Evolutionary conservation across 345 rosid species (phyloP), one percentile per base, ranked within the genome.

Genomic region (Lepidium didymum): DNA sequence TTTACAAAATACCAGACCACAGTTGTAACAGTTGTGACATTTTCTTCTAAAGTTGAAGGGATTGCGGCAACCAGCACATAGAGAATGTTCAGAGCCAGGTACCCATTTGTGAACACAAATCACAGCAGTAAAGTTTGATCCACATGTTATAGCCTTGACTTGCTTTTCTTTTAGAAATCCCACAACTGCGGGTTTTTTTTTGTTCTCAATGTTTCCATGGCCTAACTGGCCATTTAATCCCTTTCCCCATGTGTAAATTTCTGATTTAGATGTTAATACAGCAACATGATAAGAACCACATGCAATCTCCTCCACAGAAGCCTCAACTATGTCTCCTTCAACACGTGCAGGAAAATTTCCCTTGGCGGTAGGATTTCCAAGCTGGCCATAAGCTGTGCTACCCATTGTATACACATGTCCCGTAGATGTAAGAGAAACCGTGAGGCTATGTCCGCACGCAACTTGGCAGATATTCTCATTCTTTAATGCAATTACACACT

Each of bases 11-110:
- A 89, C 85, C 16, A 92, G 61, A 45, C 98, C 98, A 56, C 98
- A 92, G 61, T 92, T 92, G 77, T 92, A 92, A 81, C 98, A 92
- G 75, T 89, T 92, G 84, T 89, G 98, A 13, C 92, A 91, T 74
- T 92, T 92, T 82, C 96, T 87, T 80, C 88, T 81, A 54, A 92
- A 89, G 60, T 80, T 85, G 69, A 89, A 92, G 43, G 85, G 89
- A 72, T 87, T 86, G 14, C 73, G 96, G 40, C 98, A 92, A 66
- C 85, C 89, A n/a, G 87, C 85, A 78, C 96, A 92, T 12, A 81
- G 55, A 16, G 91, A 85, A 59, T 87, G 89, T 72, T 86, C 95
- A 60, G 83, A 79, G 62, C 83, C 80, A 29, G 88, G 70, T 62
- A 86, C 80, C 87, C 83, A 80, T 75, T 83, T 87, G 67, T 89